Base-by-base conservation (phyloP, 148 eudicot species). In the Camellia sinensis region DNA sequence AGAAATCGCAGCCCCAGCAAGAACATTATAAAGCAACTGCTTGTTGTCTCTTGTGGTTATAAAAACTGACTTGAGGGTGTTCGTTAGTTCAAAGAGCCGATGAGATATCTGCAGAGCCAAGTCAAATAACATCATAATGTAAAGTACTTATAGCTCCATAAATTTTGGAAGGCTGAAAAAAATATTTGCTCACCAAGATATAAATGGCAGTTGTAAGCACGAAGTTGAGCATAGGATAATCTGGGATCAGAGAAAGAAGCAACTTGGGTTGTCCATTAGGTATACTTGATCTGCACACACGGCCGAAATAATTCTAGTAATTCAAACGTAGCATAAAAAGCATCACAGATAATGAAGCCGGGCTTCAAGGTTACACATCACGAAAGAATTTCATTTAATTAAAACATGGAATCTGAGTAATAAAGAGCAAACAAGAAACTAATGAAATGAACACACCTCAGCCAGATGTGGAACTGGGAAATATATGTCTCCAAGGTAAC, bases 251-350 rank as follows among this genome's bases (percentile, higher is more conserved):
- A 84, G 89, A 89, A 37, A 96, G 92, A 81, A 96, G 92, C 97
- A 92, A 92, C 86, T 93, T 95, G n/a, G 98, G 99, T 83, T 96
- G 99, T 81, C 99, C 99, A 87, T 96, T 96, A 74, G 99, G 97
- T 67, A 78, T 72, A 84, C 87, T 92, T 67, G 99, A 85, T 82
- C 99, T 96, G 90, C 82, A 85, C 46, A 67, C 48, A 66, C 29
- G 7, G 19, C 18, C 53, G 19, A 41, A 76, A 13, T 52, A 50
- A 40, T 15, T 78, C 67, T 68, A 12, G 44, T 64, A 40, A 61
- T 29, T 29, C 37, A 29, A 29, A 29, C 1, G 37, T 29, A 29
- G 37, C 37, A 29, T 29, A 29, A 29, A 29, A 29, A 29, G 37
- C 37, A 29, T 29, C 37, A 72, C 61, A 72, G 15, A 53, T 72